Percentiles rank a stretch among this genome's conserved stretches.
phyloP scores from a whole-genome alignment of 2,329 filamentous ascomycete genomes.

The Camillea tinctor region DNA sequence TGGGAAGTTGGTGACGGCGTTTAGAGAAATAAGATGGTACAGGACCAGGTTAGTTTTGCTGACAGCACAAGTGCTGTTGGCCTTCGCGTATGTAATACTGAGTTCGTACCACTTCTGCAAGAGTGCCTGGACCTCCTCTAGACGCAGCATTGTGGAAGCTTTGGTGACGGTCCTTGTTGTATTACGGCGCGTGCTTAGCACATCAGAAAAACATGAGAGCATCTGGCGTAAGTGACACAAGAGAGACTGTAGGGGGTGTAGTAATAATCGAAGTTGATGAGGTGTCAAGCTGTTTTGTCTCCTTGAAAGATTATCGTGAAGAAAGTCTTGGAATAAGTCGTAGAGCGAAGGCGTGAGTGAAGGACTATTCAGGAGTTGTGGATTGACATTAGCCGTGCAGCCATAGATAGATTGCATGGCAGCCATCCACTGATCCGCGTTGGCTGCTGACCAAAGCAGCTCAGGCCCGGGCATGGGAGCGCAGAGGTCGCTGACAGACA shows the following conservation, averaged over 20 bases:
- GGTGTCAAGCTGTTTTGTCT: constrained; percentile 45
- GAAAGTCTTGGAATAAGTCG: constrained; percentile 66
- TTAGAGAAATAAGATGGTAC: constrained; percentile 69
- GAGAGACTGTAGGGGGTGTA: constrained; percentile 66
- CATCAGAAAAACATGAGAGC: constrained; percentile 63
- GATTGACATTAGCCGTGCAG: constrained; percentile 47
- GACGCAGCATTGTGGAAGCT: constrained; percentile 56
- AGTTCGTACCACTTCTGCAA: constrained; percentile 67
- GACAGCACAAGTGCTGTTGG: constrained; percentile 56
- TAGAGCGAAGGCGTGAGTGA: constrained; percentile 57
- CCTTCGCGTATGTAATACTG: constrained; percentile 54
- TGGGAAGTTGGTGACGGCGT: constrained; percentile 65
- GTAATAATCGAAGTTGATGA: constrained; percentile 62
- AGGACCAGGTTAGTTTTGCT: constrained; percentile 66
- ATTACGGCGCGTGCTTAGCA: constrained; percentile 42
- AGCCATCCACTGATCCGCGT: constrained; percentile 57
- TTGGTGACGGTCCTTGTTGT: constrained; percentile 52
- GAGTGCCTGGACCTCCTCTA: constrained; percentile 64
- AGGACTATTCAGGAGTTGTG: constrained; percentile 50
- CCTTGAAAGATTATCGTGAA: constrained; percentile 59
- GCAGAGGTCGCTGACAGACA: constrained; percentile 64
- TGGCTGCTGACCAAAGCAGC: constrained; percentile 60
- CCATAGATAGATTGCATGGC: constrained; percentile 60
- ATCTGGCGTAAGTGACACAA: constrained; percentile 65
- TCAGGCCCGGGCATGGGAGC: constrained; percentile 63